These are phyloP conservation scores for Exophiala mesophila DNA, from an alignment of 2,329 filamentous ascomycete genomes.

Conservation along the genomic window DNA sequence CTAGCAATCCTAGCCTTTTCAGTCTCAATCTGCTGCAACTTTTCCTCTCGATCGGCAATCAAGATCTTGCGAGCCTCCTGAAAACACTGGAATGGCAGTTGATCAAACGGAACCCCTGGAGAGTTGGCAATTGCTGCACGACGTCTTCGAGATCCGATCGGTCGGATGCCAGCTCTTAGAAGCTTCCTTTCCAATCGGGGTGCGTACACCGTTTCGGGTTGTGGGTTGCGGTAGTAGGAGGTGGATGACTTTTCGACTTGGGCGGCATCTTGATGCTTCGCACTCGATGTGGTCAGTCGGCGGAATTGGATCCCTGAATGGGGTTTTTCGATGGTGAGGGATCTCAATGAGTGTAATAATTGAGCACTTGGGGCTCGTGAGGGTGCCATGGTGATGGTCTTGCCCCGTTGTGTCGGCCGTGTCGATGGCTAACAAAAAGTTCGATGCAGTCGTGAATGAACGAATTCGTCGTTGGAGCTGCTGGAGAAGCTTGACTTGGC, in stretches of 20 bases:
- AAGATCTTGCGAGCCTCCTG: constrained; percentile 88
- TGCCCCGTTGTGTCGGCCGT: too few relatives aligned
- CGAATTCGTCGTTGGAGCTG: too few relatives aligned
- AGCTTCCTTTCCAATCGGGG: constrained; percentile 62
- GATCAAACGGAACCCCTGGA: constrained; percentile 76
- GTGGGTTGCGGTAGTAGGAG: constrained; percentile 42
- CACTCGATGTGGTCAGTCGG: constrained; percentile 14
- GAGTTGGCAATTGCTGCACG: constrained; percentile 64
- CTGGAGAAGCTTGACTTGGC: too few relatives aligned
- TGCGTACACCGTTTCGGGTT: constrained; percentile 65
- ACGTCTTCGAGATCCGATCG: constrained; percentile 78
- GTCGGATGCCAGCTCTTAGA: constrained; percentile 62
- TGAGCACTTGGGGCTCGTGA: constrained; percentile 23
- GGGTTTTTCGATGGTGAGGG: constrained; percentile 12
- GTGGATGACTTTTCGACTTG: constrained; percentile 34
- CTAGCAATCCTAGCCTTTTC: constrained; percentile 65
- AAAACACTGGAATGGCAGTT: constrained; percentile 93
- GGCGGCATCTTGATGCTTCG: constrained; percentile 28
- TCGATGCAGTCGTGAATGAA: too few relatives aligned
- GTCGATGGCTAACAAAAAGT: too few relatives aligned
- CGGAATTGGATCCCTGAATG: constrained; percentile 3
- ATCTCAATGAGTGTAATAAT: constrained; percentile 23
- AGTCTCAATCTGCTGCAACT: constrained; percentile 65
- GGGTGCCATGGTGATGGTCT: too few relatives aligned
- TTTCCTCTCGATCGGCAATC: constrained; percentile 72